Conservation (phyloP, 208 protist species). For the Jaenimonas drosophilae region DNA sequence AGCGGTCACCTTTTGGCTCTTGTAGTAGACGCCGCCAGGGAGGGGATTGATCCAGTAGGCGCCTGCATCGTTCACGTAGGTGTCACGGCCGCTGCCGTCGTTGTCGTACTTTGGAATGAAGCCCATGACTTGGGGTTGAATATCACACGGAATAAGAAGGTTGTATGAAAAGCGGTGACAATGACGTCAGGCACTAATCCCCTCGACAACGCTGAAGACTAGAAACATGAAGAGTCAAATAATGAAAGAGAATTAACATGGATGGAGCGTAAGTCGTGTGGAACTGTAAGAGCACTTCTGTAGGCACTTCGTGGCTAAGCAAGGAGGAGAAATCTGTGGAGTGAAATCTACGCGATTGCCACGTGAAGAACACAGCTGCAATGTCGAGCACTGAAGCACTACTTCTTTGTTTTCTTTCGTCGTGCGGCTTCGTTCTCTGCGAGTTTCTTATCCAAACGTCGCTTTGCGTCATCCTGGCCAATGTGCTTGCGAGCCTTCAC, state of each 20-base stretch:
- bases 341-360: no score
- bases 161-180: no score
- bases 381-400: no score
- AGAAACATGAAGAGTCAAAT: slow-evolving; percentile 4
- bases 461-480: slow-evolving; percentile 61
- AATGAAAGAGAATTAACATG: slow-evolving; percentile 1
- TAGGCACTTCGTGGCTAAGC: no score
- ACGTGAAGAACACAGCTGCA: no score
- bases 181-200: no score
- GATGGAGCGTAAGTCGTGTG: background rate
- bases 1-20: slow-evolving; percentile 19
- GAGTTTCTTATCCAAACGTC: slow-evolving; percentile 41
- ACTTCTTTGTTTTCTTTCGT: no score
- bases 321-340: no score
- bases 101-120: slow-evolving; percentile 36
- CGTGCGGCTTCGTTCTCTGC: slow-evolving; percentile 36
- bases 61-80: slow-evolving; percentile 71
- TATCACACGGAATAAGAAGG: no score
- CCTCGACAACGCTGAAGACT: no score
- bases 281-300: no score
- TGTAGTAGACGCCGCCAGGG: slow-evolving; percentile 37
- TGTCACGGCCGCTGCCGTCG: slow-evolving; percentile 58
- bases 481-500: slow-evolving; percentile 46
- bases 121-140: no score
- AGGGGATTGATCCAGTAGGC: slow-evolving; percentile 78